Evolutionary conservation across 148 eudicot species (phyloP).

Genomic region (Fagopyrum homotropicum): DNA sequence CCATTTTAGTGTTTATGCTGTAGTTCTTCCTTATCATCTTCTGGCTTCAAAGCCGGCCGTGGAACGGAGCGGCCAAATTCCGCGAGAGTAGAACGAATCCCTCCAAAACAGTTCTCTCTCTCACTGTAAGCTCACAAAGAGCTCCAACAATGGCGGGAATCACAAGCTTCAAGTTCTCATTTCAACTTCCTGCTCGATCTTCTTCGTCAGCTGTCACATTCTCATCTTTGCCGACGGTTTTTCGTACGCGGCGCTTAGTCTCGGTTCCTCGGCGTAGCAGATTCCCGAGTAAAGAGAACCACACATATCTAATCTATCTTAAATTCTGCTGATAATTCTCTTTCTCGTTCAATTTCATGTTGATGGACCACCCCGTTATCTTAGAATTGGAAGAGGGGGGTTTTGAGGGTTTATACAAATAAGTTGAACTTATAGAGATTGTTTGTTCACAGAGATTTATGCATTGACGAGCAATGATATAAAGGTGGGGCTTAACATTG

Average conservation of each 20-base stretch:
- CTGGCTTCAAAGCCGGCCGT: conserved; percentile 7
- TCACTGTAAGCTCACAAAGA: not conserved
- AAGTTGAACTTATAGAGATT: not conserved
- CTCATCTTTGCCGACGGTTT: conserved; percentile 22
- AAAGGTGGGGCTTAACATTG: conserved; percentile 76
- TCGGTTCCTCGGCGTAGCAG: conserved; percentile 28
- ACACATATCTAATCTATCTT: not conserved
- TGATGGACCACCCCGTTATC: not conserved
- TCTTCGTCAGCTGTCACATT: conserved; percentile 25
- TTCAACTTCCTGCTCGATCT: conserved; percentile 16
- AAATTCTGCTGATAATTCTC: not conserved
- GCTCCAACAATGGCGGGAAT: conserved; percentile 44
- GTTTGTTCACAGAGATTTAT: conserved; percentile 46
- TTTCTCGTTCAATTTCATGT: not conserved
- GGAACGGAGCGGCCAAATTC: not conserved
- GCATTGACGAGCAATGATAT: conserved; percentile 86
- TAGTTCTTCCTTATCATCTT: conserved; percentile 8
- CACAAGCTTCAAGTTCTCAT: conserved; percentile 26
- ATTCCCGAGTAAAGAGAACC: conserved; percentile 31
- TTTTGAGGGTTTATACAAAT: not conserved
- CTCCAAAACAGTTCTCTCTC: not conserved
- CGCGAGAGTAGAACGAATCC: not conserved
- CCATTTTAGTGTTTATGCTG: not conserved
- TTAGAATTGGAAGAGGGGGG: not conserved
- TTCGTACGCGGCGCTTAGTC: conserved; percentile 19